Conservation (phyloP, 805 yeast species). For the Yamadazyma paraphyllophila region DNA sequence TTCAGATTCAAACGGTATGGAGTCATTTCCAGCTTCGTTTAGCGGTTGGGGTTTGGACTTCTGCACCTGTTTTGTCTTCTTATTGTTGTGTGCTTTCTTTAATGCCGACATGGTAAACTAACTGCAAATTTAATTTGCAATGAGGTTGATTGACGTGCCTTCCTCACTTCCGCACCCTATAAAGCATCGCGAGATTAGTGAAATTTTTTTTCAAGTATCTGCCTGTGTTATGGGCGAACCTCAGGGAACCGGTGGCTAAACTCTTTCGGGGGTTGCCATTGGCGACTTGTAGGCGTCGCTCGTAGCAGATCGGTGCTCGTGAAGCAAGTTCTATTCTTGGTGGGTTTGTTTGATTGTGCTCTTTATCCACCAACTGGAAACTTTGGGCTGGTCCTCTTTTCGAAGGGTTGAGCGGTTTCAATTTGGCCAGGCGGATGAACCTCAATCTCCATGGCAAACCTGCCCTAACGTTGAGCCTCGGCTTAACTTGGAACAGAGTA, state of each 20-base stretch:
- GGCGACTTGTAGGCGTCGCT: slow-evolving; percentile 36
- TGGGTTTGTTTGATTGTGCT: background rate
- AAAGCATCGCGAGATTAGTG: background rate
- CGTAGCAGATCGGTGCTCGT: slow-evolving; percentile 70
- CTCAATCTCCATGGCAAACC: background rate
- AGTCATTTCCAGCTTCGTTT: slow-evolving; percentile 12
- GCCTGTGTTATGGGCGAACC: slow-evolving; percentile 52
- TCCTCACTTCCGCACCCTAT: slow-evolving; percentile 1
- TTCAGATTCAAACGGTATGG: slow-evolving; percentile 34
- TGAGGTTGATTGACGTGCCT: slow-evolving; percentile 3
- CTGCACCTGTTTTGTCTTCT: background rate
- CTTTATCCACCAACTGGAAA: background rate
- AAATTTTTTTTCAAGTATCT: slow-evolving; percentile 22
- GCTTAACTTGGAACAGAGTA: slow-evolving; percentile 59
- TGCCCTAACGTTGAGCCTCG: slow-evolving; percentile 1
- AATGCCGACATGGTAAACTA: background rate
- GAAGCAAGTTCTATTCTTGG: slow-evolving; percentile 50
- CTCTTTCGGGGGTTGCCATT: slow-evolving; percentile 19
- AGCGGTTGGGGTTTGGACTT: slow-evolving; percentile 4
- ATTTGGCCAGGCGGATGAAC: slow-evolving; percentile 4
- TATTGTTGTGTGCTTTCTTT: slow-evolving; percentile 2
- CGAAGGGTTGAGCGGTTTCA: slow-evolving; percentile 53
- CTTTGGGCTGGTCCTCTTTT: slow-evolving; percentile 37
- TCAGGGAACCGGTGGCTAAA: slow-evolving; percentile 16
- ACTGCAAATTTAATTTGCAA: background rate